Conservation (phyloP, 148 eudicot genomes). For the Agrostemma githago region DNA sequence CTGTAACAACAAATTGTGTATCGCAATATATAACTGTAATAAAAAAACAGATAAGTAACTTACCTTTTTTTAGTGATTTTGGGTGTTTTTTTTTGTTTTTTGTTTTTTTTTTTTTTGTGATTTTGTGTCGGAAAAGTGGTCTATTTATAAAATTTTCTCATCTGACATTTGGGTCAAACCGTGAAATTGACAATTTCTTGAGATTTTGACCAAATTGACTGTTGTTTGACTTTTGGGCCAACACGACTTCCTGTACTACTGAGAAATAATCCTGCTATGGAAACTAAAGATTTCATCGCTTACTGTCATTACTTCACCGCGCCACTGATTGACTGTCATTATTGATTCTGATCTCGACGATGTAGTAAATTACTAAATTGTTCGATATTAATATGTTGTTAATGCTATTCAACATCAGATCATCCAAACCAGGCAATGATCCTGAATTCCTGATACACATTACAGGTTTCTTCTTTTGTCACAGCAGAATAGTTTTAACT, state of each 20-base stretch:
- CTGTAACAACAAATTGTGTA: too few species aligned
- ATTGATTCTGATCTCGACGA: background rate
- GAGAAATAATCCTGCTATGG: constrained; percentile 2
- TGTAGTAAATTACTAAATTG: background rate
- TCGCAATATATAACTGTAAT: too few species aligned
- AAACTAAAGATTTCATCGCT: constrained; percentile 18
- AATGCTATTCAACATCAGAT: background rate
- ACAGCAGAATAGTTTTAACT: background rate
- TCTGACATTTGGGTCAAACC: too few species aligned
- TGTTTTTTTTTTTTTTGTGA: too few species aligned
- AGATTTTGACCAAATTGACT: too few species aligned
- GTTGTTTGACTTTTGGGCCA: too few species aligned
- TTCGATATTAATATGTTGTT: background rate
- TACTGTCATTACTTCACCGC: constrained; percentile 5
- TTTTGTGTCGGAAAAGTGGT: too few species aligned
- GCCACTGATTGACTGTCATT: constrained; percentile 3
- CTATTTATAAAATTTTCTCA: too few species aligned
- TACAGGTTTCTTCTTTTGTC: constrained; percentile 20
- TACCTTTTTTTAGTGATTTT: too few species aligned
- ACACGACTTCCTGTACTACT: background rate
- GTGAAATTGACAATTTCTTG: too few species aligned
- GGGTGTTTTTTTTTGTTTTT: too few species aligned
- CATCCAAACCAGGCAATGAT: constrained; percentile 11
- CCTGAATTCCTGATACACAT: background rate
- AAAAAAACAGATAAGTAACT: too few species aligned